Percentiles rank a stretch among this genome's conserved stretches.
phyloP scores from a whole-genome alignment of 2,329 filamentous ascomycete genomes.

The Gnomoniopsis smithogilvyi region DNA sequence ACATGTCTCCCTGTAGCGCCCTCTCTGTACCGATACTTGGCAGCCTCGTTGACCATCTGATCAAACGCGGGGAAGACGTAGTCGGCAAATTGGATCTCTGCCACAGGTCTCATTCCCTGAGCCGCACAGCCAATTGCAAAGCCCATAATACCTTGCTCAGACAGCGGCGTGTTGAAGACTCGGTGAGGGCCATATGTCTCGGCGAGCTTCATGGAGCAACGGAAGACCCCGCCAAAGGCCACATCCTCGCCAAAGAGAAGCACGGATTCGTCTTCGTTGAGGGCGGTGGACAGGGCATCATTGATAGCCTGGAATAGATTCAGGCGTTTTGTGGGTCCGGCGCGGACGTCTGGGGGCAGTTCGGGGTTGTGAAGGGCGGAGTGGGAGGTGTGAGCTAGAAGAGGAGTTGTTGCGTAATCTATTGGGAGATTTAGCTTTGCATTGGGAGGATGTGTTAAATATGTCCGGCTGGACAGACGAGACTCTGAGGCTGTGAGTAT shows the following conservation, averaged over 20 bases:
- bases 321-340: conserved; percentile 75
- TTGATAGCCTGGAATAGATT: conserved; percentile 96
- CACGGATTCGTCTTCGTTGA: conserved; percentile 80
- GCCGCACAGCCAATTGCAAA: conserved; percentile 66
- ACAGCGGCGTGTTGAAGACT: conserved; percentile 70
- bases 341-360: conserved; percentile 62
- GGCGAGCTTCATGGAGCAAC: conserved; percentile 64
- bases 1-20: conserved; percentile 55
- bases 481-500: conserved; percentile 15
- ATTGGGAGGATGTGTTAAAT: conserved; percentile 57
- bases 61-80: conserved; percentile 77
- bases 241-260: conserved; percentile 96
- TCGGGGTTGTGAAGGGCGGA: conserved; percentile 69
- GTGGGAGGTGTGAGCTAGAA: conserved; percentile 78
- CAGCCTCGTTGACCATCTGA: conserved; percentile 74
- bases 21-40: conserved; percentile 76
- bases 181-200: conserved; percentile 65
- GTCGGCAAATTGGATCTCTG: conserved; percentile 75
- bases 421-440: conserved; percentile 77
- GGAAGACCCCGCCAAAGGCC: conserved; percentile 76
- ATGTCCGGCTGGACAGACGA: conserved; percentile 26
- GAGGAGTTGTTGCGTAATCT: conserved; percentile 78
- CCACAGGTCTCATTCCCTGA: conserved; percentile 64
- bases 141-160: conserved; percentile 66
- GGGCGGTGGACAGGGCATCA: conserved; percentile 76